Evolutionary conservation across 176 grass and related monocot species (phyloP).

Genomic region (Paspalum notatum): DNA sequence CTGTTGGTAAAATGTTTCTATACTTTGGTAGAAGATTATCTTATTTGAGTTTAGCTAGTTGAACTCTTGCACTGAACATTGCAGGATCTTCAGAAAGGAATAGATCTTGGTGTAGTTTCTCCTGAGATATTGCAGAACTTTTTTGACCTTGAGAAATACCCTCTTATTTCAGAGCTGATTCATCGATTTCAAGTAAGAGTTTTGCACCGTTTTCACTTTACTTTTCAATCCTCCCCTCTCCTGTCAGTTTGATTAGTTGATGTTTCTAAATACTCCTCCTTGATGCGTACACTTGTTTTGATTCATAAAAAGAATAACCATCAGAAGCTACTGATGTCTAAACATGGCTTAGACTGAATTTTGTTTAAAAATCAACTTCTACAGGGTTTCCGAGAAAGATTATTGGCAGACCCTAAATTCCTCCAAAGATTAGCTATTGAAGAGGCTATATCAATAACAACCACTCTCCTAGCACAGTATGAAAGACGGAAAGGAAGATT

Average conservation of each 20-base stretch:
- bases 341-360: constrained; percentile 19
- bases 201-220: not conserved
- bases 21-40: not conserved
- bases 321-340: constrained; percentile 1
- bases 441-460: constrained; percentile 92
- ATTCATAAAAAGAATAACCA: constrained; percentile 17
- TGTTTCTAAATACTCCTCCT: constrained; percentile 21
- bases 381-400: constrained; percentile 96
- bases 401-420: constrained; percentile 95
- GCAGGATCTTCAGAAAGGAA: constrained; percentile 90
- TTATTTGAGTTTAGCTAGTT: constrained; percentile 1
- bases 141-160: constrained; percentile 97
- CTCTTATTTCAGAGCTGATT: constrained; percentile 84
- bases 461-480: constrained; percentile 92
- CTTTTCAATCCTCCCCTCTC: constrained; percentile 6
- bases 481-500: constrained; percentile 87
- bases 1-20: constrained; percentile 11
- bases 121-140: constrained; percentile 98
- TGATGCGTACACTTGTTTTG: constrained; percentile 10
- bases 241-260: constrained; percentile 24
- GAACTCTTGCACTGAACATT: constrained; percentile 31
- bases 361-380: constrained; percentile 23
- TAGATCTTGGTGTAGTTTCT: constrained; percentile 96
- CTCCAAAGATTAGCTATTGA: constrained; percentile 92
- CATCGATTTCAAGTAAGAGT: constrained; percentile 85